Base-by-base conservation (phyloP, 208 protist species). In the Wallacemonas sp. region DNA sequence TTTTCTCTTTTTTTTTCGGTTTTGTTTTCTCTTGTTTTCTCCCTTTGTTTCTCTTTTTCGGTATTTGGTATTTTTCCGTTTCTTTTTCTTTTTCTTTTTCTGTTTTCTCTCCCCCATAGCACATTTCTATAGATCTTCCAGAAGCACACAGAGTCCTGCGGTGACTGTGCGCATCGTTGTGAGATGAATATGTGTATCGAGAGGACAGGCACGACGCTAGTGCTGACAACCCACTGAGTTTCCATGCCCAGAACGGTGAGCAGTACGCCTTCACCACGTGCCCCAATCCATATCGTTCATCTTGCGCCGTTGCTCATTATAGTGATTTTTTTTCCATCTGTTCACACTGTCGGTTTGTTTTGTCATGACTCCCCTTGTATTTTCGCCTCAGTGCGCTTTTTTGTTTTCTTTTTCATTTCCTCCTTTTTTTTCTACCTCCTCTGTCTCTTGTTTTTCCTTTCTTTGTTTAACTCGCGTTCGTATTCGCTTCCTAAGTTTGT, bases 71-170 rank as follows among this genome's bases (percentile, higher is more conserved):
- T 36, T 26, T 38, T 57, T 14, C 17, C 4, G 3, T 57, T 30
- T 33, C 30, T 33, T 57, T 57, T 57, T 57, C 4, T 57, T 57
- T 36, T 57, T 29, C 4, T 46, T 63, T 26, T 29, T 54, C 38
- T 65, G 49, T 57, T 16, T 60, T 68, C 17, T 47, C 47, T 38
- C 41, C 6, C 33, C 16, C 23, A 33, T 38, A 46, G 39, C 52
- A 61, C 41, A 70, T 52, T 26, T 26, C 19, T 26, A 70, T 63
- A 63, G 34, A 63, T 63, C 36, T 33, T 49, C n/a, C 11, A 30
- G 57, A 58, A 54, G 32, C 9, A 49, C 44, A 49, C 44, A 49
- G 36, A 41, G 36, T 14, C 36, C 36, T n/a, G n/a, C n/a, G n/a
- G n/a, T n/a, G n/a, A n/a, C n/a, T n/a, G n/a, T n/a, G n/a, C n/a